Evolutionary conservation across 2,329 filamentous ascomycete species (phyloP).

Genomic region (Apiospora rasikravindrae): DNA sequence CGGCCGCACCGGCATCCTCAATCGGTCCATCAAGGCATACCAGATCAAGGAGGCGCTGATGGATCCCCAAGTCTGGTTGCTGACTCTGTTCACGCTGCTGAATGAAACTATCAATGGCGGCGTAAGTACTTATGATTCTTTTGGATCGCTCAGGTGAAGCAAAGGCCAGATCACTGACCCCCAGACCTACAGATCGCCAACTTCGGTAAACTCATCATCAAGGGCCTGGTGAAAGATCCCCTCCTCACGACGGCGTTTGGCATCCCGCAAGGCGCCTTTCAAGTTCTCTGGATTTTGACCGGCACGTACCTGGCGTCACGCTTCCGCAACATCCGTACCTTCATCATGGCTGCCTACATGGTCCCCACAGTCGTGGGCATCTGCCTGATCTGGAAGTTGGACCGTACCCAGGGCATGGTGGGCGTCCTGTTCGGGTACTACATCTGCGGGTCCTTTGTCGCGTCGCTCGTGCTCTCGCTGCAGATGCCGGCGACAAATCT

Average conservation of each 20-base stretch:
- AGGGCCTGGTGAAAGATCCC: constrained; percentile 49
- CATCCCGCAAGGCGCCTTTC: constrained; percentile 60
- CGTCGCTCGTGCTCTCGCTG: constrained; percentile 57
- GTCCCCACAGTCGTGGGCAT: constrained; percentile 56
- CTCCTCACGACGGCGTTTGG: constrained; percentile 56
- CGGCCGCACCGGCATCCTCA: constrained; percentile 50
- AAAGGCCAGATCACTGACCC: neutral
- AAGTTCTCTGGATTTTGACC: constrained; percentile 57
- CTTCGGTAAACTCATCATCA: constrained; percentile 61
- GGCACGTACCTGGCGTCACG: constrained; percentile 57
- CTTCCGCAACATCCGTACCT: constrained; percentile 55
- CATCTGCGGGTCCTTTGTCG: constrained; percentile 53
- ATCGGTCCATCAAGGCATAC: constrained; percentile 50
- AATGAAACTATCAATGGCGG: constrained; percentile 61
- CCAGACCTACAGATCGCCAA: constrained; percentile 45
- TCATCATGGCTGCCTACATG: constrained; percentile 57
- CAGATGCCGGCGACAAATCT: constrained; percentile 57
- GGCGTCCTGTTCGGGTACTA: constrained; percentile 59
- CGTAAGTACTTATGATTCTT: neutral
- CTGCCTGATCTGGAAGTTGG: constrained; percentile 56
- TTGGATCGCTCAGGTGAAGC: neutral
- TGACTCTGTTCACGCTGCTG: constrained; percentile 51
- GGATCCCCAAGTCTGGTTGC: constrained; percentile 51
- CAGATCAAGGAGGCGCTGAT: constrained; percentile 54
- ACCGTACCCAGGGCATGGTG: constrained; percentile 43